Evolutionary conservation across 2,329 filamentous ascomycete species (phyloP).

Genomic region (Gremmenia infestans): DNA sequence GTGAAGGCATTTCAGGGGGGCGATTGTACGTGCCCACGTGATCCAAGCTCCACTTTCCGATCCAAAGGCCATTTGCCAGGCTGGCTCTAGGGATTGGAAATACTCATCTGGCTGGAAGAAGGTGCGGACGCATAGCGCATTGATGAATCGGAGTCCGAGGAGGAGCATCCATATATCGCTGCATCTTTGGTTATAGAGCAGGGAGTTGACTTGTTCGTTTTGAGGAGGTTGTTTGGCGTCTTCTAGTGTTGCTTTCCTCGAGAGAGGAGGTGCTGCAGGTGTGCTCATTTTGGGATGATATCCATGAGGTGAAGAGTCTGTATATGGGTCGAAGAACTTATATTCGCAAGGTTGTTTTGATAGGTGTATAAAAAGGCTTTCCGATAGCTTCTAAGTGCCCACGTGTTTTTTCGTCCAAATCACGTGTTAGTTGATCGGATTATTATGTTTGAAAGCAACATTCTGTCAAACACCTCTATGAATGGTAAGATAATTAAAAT

Average conservation of each 20-base stretch:
- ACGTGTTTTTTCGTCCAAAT: too few species aligned
- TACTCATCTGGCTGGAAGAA: constrained; percentile 99
- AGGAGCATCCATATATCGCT: constrained; percentile 32
- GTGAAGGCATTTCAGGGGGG: neutral
- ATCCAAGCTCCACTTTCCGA: constrained; percentile 75
- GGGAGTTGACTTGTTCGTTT: constrained; percentile 21
- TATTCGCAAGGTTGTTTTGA: too few species aligned
- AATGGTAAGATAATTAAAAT: too few species aligned
- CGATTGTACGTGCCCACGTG: constrained; percentile 70
- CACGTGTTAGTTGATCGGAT: too few species aligned
- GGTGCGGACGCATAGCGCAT: constrained; percentile 72
- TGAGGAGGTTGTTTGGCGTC: neutral
- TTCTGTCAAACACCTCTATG: too few species aligned
- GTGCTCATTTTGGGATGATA: neutral
- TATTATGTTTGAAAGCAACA: too few species aligned
- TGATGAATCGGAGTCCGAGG: constrained; percentile 70
- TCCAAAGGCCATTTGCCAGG: constrained; percentile 86
- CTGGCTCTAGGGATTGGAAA: constrained; percentile 92
- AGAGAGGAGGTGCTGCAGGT: neutral
- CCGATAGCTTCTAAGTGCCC: too few species aligned
- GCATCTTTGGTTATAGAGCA: constrained; percentile 26
- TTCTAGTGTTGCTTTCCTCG: neutral
- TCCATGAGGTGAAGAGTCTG: neutral
- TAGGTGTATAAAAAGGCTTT: too few species aligned
- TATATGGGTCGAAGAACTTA: too few species aligned